These are phyloP conservation scores for Glebionis coronaria DNA, from an alignment of 129 eudicot genomes.

Conservation along the genomic window DNA sequence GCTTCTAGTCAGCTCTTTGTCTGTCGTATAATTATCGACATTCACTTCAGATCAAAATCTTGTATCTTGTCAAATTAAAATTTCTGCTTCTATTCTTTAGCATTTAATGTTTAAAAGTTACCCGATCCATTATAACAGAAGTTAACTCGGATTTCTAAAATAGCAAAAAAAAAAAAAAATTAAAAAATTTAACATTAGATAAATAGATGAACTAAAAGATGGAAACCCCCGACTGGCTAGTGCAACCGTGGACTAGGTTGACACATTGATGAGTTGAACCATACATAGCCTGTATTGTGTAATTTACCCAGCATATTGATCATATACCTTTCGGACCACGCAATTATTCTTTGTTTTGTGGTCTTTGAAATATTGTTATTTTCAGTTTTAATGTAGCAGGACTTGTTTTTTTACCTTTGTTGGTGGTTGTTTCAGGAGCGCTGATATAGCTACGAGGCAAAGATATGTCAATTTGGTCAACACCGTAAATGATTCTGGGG, in stretches of 20 bases:
- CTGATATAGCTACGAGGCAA: slow-evolving; percentile 71
- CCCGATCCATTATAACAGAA: background rate
- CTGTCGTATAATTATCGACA: background rate
- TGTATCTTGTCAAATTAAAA: background rate
- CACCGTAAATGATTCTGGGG: slow-evolving; percentile 81
- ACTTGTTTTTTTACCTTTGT: background rate
- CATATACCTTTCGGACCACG: background rate
- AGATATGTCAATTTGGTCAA: slow-evolving; percentile 71
- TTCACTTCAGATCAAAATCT: background rate
- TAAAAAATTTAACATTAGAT: background rate
- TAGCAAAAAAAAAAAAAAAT: background rate
- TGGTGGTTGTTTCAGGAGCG: slow-evolving; percentile 48
- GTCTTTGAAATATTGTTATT: background rate
- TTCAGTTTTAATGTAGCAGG: background rate
- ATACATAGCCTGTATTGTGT: no score
- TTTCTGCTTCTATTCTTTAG: background rate
- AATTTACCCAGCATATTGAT: background rate
- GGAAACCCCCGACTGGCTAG: no score
- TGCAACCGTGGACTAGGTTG: no score
- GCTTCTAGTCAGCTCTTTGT: background rate
- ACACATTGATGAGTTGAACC: no score
- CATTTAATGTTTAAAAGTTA: background rate
- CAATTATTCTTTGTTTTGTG: background rate
- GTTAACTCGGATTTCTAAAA: background rate
- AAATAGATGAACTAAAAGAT: background rate